Percentiles rank a stretch among this genome's conserved stretches.
Evolutionary conservation across 495 filamentous ascomycete species (phyloP).

Genomic region (Elaphomyces granulatus): DNA sequence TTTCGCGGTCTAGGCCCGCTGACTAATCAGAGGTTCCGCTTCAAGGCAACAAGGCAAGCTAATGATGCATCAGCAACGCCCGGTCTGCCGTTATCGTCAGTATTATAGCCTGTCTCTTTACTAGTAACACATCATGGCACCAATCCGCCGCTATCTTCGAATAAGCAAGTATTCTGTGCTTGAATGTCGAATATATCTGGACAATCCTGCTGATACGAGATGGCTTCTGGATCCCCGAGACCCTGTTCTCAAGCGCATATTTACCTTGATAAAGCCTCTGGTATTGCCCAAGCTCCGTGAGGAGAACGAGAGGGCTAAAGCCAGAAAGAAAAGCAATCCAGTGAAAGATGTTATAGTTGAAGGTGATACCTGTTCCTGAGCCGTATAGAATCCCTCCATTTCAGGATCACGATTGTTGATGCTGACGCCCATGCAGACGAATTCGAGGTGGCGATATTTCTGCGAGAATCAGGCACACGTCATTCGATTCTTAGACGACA

Average conservation of each 20-base stretch:
- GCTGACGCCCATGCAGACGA: constrained; percentile 52
- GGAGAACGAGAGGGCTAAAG: constrained; percentile 51
- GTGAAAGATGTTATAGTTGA: constrained; percentile 78
- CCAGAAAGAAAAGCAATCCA: constrained; percentile 51
- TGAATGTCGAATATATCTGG: constrained; percentile 89
- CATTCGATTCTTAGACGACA: constrained; percentile 78
- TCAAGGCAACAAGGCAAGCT: too few relatives aligned
- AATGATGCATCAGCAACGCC: too few relatives aligned
- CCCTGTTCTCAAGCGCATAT: constrained; percentile 63
- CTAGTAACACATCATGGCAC: constrained; percentile 58
- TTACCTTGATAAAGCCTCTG: constrained; percentile 65
- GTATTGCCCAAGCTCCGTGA: constrained; percentile 84
- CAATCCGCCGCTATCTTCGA: constrained; percentile 67
- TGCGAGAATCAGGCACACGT: constrained; percentile 74
- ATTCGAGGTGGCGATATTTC: constrained; percentile 87
- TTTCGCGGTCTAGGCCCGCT: too few relatives aligned
- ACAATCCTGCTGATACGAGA: constrained; percentile 65
- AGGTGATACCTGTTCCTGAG: constrained; percentile 40
- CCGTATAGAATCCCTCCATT: too few relatives aligned
- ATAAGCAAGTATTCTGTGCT: constrained; percentile 83
- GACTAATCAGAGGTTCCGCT: too few relatives aligned
- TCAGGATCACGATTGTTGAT: too few relatives aligned
- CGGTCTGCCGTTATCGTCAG: too few relatives aligned
- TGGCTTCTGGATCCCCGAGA: constrained; percentile 65
- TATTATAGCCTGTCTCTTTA: not conserved